These are phyloP conservation scores for Protea cynaroides DNA, from an alignment of 164 flowering plant genomes.

Conservation along the genomic window DNA sequence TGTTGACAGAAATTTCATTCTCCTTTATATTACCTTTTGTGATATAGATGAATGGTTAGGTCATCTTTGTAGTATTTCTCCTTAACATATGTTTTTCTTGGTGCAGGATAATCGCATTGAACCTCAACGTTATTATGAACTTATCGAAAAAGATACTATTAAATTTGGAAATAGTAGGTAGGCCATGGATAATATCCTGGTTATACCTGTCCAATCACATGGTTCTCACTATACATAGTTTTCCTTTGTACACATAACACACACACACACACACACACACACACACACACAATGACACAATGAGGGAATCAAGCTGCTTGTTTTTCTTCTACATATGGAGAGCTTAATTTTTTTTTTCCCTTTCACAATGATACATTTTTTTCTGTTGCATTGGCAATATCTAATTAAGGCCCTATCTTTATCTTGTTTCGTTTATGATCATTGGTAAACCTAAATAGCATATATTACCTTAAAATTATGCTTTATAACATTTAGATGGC, in stretches of 20 bases:
- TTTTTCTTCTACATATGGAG: background rate
- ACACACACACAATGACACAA: background rate
- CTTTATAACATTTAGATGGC: too few relatives aligned
- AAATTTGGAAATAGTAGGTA: conserved; percentile 97
- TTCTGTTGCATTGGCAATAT: too few relatives aligned
- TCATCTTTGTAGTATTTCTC: conserved; percentile 3
- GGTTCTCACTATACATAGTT: background rate
- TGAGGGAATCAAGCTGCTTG: too few relatives aligned
- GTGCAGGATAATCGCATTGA: conserved; percentile 81
- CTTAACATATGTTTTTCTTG: conserved; percentile 16
- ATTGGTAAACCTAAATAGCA: too few relatives aligned
- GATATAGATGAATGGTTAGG: background rate
- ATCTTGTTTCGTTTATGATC: too few relatives aligned
- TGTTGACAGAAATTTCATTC: background rate
- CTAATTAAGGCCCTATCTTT: too few relatives aligned
- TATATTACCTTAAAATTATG: too few relatives aligned
- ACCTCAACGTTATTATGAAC: conserved; percentile 87
- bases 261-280: too few relatives aligned
- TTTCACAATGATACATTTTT: too few relatives aligned
- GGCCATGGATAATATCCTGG: conserved; percentile 7
- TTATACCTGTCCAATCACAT: background rate
- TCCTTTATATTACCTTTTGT: too few relatives aligned
- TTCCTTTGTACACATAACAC: background rate
- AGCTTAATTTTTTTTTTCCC: too few relatives aligned
- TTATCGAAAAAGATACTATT: conserved; percentile 77